These are phyloP conservation scores for Rhododendron ovatum DNA, from an alignment of 148 eudicot genomes.

Conservation along the genomic window DNA sequence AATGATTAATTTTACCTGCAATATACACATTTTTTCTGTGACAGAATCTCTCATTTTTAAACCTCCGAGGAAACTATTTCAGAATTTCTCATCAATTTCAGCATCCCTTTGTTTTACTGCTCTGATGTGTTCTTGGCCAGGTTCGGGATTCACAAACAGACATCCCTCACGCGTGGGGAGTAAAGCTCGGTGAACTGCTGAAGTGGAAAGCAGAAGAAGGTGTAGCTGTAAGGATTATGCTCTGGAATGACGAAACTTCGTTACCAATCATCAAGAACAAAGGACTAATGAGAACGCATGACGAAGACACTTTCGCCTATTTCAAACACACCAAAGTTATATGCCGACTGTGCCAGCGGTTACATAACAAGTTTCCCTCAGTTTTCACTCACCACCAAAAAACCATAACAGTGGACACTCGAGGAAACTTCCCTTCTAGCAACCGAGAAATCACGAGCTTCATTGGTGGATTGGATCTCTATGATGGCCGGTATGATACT, in stretches of 20 bases:
- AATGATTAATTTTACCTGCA: neutral
- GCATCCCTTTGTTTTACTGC: neutral
- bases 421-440: conserved; percentile 32
- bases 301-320: conserved; percentile 62
- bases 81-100: no score
- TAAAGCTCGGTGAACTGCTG: conserved; percentile 62
- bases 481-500: conserved; percentile 86
- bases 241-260: conserved; percentile 82
- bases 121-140: conserved; percentile 25
- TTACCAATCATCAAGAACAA: conserved; percentile 79
- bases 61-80: neutral
- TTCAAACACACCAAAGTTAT: conserved; percentile 65
- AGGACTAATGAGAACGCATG: conserved; percentile 77
- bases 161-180: conserved; percentile 64
- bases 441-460: conserved; percentile 73
- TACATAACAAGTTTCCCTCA: conserved; percentile 63
- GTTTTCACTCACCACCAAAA: conserved; percentile 77
- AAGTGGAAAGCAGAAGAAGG: conserved; percentile 83
- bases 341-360: conserved; percentile 64
- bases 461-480: conserved; percentile 80
- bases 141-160: conserved; percentile 60
- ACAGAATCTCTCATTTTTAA: neutral
- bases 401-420: conserved; percentile 57
- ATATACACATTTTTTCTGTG: neutral
- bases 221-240: conserved; percentile 74